Evolutionary conservation across 108 stramenopile species (phyloP).

Genomic region (Skeletonema costatum): DNA sequence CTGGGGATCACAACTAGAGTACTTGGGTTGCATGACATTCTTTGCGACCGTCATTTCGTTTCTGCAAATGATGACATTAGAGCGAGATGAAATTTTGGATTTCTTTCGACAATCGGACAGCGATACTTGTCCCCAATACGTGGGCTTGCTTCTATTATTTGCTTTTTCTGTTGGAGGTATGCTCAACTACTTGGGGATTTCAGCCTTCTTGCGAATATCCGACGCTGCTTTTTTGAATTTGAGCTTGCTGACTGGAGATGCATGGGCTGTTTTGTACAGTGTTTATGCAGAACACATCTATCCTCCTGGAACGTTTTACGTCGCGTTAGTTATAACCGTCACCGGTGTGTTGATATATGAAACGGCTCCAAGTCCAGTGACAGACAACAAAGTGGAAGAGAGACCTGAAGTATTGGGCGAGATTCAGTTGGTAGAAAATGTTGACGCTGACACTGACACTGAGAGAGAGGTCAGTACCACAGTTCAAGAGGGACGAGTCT

Average conservation of each 20-base stretch:
- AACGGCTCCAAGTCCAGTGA: conserved; percentile 74
- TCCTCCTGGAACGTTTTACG: conserved; percentile 80
- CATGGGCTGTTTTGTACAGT: conserved; percentile 90
- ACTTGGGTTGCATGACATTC: conserved; percentile 83
- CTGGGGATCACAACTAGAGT: conserved; percentile 67
- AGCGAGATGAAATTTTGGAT: conserved; percentile 56
- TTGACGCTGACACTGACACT: neutral
- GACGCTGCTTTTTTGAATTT: conserved; percentile 82
- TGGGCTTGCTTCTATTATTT: conserved; percentile 41
- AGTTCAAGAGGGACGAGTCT: neutral
- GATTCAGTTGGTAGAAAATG: conserved; percentile 24
- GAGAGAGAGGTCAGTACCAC: neutral
- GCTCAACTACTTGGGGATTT: conserved; percentile 61
- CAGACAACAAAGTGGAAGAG: conserved; percentile 14
- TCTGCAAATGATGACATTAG: conserved; percentile 69
- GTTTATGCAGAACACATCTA: conserved; percentile 77
- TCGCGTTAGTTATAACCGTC: conserved; percentile 78
- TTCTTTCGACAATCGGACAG: conserved; percentile 40
- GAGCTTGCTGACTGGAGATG: conserved; percentile 93
- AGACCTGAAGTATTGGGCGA: neutral
- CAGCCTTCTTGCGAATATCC: conserved; percentile 69
- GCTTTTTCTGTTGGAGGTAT: conserved; percentile 58
- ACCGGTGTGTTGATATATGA: conserved; percentile 92
- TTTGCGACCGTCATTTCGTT: conserved; percentile 76
- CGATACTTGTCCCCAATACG: conserved; percentile 42